Percentiles rank a stretch among this genome's conserved stretches.
phyloP scores from a whole-genome alignment of 2,329 filamentous ascomycete species.

The Xylariaceae sp. region DNA sequence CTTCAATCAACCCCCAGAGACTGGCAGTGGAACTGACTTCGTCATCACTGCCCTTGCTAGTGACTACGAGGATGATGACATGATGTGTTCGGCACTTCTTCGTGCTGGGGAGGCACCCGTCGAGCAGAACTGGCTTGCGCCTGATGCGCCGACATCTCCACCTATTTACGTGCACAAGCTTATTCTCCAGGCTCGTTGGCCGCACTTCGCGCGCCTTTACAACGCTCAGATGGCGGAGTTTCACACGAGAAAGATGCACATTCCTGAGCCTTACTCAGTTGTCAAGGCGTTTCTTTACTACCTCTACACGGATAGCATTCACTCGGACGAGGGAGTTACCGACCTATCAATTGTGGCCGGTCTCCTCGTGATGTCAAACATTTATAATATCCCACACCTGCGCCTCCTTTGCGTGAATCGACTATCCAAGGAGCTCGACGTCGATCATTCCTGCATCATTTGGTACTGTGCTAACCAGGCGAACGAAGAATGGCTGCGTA shows the following conservation, averaged over 20 bases:
- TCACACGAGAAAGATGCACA: constrained; percentile 95
- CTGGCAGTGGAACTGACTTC: constrained; percentile 84
- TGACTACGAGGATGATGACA: constrained; percentile 64
- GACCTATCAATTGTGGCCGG: constrained; percentile 83
- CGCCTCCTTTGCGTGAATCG: constrained; percentile 87
- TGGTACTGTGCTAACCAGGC: constrained; percentile 92
- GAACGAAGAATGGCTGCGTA: constrained; percentile 88
- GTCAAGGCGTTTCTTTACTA: constrained; percentile 95
- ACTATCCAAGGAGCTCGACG: constrained; percentile 82
- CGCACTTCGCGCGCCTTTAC: constrained; percentile 90
- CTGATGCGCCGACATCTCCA: constrained; percentile 62
- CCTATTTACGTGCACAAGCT: constrained; percentile 94
- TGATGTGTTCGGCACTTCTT: constrained; percentile 47
- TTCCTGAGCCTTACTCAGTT: constrained; percentile 90
- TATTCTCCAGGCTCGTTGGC: constrained; percentile 92
- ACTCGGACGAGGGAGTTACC: constrained; percentile 65
- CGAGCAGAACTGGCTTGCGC: constrained; percentile 53
- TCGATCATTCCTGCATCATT: constrained; percentile 89
- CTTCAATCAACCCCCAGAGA: constrained; percentile 81
- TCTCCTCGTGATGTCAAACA: constrained; percentile 93
- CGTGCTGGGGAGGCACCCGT: constrained; percentile 39
- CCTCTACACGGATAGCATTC: constrained; percentile 91
- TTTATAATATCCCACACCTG: constrained; percentile 94
- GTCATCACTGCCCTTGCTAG: constrained; percentile 83
- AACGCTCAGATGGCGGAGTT: constrained; percentile 95